These are phyloP conservation scores for Phytophthora kernoviae DNA, from an alignment of 352 stramenopile species.

Conservation along the genomic window DNA sequence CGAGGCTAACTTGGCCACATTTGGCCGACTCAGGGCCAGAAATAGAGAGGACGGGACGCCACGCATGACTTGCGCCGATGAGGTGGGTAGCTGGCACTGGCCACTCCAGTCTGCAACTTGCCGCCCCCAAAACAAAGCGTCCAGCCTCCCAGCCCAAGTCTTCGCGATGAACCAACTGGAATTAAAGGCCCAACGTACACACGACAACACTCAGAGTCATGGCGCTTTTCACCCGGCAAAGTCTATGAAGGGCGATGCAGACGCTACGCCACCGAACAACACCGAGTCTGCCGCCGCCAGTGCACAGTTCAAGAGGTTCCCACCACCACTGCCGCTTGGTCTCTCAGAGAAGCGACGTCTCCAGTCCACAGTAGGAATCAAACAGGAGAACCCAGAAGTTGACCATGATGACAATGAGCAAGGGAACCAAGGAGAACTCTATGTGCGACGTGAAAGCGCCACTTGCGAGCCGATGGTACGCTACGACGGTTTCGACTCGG, in stretches of 20 bases:
- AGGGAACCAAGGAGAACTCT: conserved; percentile 8
- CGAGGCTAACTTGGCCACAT: background rate
- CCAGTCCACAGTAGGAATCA: background rate
- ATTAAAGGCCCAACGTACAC: background rate
- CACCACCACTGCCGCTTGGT: background rate
- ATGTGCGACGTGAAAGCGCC: conserved; percentile 30
- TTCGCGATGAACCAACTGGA: conserved; percentile 26
- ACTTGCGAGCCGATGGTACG: conserved; percentile 38
- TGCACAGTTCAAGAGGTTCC: background rate
- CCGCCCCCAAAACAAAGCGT: conserved; percentile 2
- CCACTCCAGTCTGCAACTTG: conserved; percentile 27
- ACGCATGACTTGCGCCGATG: background rate
- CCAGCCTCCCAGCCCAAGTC: background rate
- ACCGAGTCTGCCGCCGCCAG: background rate
- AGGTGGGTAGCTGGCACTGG: background rate
- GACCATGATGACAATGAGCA: conserved; percentile 14
- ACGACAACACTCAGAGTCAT: too few species aligned
- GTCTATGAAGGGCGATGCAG: background rate
- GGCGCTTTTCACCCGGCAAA: background rate
- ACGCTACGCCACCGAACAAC: background rate
- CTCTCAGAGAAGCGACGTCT: background rate
- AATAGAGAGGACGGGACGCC: conserved; percentile 38
- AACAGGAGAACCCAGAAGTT: background rate
- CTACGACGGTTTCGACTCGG: conserved; percentile 41
- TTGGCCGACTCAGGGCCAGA: conserved; percentile 10